phyloP scores from a whole-genome alignment of 2,329 filamentous ascomycete genomes.

The Aureobasidium sp. region DNA sequence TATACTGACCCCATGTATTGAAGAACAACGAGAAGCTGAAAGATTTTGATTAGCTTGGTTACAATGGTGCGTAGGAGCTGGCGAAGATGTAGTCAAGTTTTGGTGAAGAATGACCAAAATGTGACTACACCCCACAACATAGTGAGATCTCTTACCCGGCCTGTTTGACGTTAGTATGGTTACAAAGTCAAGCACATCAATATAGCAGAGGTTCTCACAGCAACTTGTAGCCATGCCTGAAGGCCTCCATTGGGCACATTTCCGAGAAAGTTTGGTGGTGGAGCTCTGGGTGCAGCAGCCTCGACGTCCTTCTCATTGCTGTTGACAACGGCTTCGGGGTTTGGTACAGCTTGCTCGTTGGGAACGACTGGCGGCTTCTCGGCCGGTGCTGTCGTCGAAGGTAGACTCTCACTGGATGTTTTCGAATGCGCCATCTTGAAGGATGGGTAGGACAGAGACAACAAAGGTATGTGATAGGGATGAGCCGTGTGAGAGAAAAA shows the following conservation, averaged over 20 bases:
- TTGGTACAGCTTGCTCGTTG: constrained; percentile 1
- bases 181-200: background rate
- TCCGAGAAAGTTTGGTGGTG: constrained; percentile 14
- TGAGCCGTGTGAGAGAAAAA: background rate
- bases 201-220: constrained; percentile 17
- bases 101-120: too few relatives aligned
- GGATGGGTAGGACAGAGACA: background rate
- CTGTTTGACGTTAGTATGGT: background rate
- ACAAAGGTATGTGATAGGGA: background rate
- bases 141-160: too few relatives aligned
- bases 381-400: background rate
- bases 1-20: constrained; percentile 36
- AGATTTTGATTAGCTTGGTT: too few relatives aligned
- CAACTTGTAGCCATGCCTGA: constrained; percentile 42
- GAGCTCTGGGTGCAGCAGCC: background rate
- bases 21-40: constrained; percentile 38
- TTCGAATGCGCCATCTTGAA: background rate
- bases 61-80: too few relatives aligned
- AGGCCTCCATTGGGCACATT: constrained; percentile 38
- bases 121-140: too few relatives aligned
- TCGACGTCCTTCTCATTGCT: constrained; percentile 7
- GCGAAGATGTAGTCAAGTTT: too few relatives aligned
- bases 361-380: constrained; percentile 13
- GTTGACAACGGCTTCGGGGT: background rate
- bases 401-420: background rate